Percentiles rank a stretch among this genome's conserved stretches.
Conservation (phyloP, 2,329 filamentous ascomycete species). For the Paraphaeosphaeria minitans region DNA sequence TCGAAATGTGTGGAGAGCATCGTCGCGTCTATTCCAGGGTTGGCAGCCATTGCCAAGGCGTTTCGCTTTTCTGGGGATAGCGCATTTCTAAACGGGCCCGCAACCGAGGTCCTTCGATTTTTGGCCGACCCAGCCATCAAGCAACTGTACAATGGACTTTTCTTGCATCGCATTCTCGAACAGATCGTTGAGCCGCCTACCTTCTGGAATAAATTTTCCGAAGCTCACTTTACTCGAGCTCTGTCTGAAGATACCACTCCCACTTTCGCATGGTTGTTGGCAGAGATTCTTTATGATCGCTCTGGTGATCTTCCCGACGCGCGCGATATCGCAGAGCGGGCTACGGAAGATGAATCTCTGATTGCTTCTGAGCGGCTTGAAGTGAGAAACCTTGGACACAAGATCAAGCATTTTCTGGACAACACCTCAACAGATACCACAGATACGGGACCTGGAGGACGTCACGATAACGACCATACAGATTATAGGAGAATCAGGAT, state of each 20-base stretch:
- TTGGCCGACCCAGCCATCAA: constrained; percentile 54
- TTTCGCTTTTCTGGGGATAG: constrained; percentile 52
- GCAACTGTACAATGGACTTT: constrained; percentile 56
- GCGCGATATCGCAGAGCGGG: constrained; percentile 27
- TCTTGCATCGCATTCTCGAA: constrained; percentile 55
- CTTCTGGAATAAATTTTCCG: constrained; percentile 59
- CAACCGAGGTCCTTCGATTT: constrained; percentile 42
- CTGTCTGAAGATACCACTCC: constrained; percentile 32
- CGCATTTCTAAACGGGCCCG: constrained; percentile 52
- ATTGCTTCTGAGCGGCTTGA: constrained; percentile 50
- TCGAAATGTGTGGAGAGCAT: constrained; percentile 47
- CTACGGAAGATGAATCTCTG: constrained; percentile 28
- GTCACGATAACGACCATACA: constrained; percentile 74
- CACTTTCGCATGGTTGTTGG: constrained; percentile 48
- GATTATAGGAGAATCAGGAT: constrained; percentile 67
- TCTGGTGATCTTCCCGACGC: constrained; percentile 33
- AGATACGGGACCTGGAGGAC: constrained; percentile 60
- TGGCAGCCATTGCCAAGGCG: constrained; percentile 46
- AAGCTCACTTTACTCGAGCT: constrained; percentile 26
- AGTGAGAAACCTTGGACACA: constrained; percentile 63
- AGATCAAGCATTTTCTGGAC: constrained; percentile 50
- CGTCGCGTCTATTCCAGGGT: constrained; percentile 29
- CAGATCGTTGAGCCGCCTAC: constrained; percentile 58
- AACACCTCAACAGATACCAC: constrained; percentile 55
- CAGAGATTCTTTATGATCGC: constrained; percentile 54